Percentiles rank a stretch among this genome's conserved stretches.
Conservation (phyloP, 2,329 filamentous ascomycete genomes). For the Alternaria sp. region DNA sequence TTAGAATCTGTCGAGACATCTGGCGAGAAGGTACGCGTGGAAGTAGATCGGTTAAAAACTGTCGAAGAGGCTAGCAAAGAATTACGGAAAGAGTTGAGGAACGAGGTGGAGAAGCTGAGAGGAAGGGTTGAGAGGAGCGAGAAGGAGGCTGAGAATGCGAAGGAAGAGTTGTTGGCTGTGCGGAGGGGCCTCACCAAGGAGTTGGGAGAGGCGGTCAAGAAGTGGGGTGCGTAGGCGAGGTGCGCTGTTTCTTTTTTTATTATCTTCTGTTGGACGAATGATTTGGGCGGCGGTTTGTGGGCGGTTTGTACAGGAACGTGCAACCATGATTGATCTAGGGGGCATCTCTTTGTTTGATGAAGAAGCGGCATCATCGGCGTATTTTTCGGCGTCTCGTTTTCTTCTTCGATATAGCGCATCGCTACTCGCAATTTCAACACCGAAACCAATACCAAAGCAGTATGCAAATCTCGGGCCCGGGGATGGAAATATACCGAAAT, state of each 20-base stretch:
- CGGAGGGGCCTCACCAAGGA: slow-evolving; percentile 13
- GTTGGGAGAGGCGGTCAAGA: slow-evolving; percentile 18
- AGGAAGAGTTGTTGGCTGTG: slow-evolving; percentile 15
- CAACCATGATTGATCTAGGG: background rate
- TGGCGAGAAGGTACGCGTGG: slow-evolving; percentile 7
- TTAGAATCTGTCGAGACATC: slow-evolving; percentile 14
- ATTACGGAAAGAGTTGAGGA: slow-evolving; percentile 9
- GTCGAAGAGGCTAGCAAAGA: slow-evolving; percentile 12
- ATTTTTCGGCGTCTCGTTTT: background rate
- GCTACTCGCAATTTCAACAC: background rate
- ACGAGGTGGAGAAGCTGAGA: slow-evolving; percentile 11
- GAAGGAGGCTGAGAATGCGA: slow-evolving; percentile 17
- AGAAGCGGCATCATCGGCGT: slow-evolving; percentile 7
- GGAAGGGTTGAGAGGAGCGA: slow-evolving; percentile 16
- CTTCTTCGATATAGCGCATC: background rate
- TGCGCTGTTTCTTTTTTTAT: background rate
- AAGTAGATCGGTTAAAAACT: slow-evolving; percentile 3
- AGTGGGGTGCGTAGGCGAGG: slow-evolving; percentile 15
- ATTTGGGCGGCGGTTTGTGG: background rate
- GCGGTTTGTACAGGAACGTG: background rate
- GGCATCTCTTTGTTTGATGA: background rate
- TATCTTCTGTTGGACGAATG: background rate
- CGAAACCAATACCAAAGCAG: too few relatives aligned
- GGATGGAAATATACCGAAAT: too few relatives aligned
- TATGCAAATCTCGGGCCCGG: too few relatives aligned